A percentile compares a stretch with the other conserved stretches of the same genome.
phyloP scores from a whole-genome alignment of 2,329 filamentous ascomycete genomes.

The Chrysosporium queenslandicum region DNA sequence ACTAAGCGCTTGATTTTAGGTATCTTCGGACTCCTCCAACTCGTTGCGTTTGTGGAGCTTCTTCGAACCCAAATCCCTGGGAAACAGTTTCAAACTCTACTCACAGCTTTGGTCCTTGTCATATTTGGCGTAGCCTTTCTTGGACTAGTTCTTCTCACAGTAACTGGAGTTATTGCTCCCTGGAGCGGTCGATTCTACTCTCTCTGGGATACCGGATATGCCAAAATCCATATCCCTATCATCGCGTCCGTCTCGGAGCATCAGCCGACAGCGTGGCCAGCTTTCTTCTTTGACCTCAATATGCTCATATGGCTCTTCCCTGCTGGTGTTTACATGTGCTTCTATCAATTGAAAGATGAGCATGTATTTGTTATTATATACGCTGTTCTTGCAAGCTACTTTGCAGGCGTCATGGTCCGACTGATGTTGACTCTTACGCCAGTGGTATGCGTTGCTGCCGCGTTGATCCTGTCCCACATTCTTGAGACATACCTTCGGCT shows the following conservation, averaged over 20 bases:
- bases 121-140: constrained; percentile 64
- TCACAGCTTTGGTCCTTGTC: constrained; percentile 63
- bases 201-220: constrained; percentile 95
- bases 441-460: constrained; percentile 88
- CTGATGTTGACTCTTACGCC: constrained; percentile 96
- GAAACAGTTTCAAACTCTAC: constrained; percentile 87
- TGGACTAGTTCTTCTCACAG: constrained; percentile 71
- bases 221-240: constrained; percentile 98
- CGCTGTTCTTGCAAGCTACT: constrained; percentile 92
- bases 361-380: constrained; percentile 98
- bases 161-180: constrained; percentile 83
- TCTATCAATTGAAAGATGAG: constrained; percentile 85
- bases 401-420: constrained; percentile 98
- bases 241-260: constrained; percentile 99
- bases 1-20: constrained; percentile 43
- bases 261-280: constrained; percentile 96
- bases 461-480: constrained; percentile 76
- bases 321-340: constrained; percentile 95
- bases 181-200: constrained; percentile 99
- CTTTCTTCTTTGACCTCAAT: constrained; percentile 98
- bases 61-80: constrained; percentile 78
- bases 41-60: constrained; percentile 86
- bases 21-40: constrained; percentile 89
- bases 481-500: constrained; percentile 73
- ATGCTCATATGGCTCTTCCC: constrained; percentile 99